phyloP scores from a whole-genome alignment of 495 filamentous ascomycete species.

The Neurospora sublineolata region DNA sequence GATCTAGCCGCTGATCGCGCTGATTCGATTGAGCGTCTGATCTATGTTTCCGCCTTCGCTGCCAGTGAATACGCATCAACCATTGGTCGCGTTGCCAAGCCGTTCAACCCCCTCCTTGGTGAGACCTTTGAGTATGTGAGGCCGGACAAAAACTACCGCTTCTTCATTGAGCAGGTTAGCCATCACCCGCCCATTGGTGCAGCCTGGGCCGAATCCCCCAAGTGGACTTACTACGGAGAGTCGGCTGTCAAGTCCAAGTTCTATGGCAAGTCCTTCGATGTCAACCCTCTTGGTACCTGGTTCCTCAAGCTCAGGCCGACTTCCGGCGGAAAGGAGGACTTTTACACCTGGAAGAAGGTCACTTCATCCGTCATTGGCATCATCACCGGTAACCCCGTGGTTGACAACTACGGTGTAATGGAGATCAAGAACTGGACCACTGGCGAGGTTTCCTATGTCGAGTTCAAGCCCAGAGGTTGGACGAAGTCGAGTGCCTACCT shows the following conservation, averaged over 20 bases:
- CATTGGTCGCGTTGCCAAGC: constrained; percentile 91
- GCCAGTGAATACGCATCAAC: constrained; percentile 95
- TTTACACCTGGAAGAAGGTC: constrained; percentile 99
- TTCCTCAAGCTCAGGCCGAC: constrained; percentile 78
- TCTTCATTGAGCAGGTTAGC: constrained; percentile 97
- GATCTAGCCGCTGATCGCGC: constrained; percentile 76
- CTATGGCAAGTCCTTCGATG: constrained; percentile 93
- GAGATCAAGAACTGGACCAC: constrained; percentile 95
- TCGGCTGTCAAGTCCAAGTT: constrained; percentile 96
- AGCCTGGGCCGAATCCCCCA: constrained; percentile 82
- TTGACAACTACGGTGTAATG: constrained; percentile 98
- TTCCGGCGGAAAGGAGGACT: constrained; percentile 64
- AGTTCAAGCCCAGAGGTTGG: constrained; percentile 95
- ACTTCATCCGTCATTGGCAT: constrained; percentile 96
- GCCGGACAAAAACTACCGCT: constrained; percentile 93
- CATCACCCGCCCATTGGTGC: constrained; percentile 95
- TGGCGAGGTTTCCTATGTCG: constrained; percentile 76
- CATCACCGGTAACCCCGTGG: constrained; percentile 88
- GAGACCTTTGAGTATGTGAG: constrained; percentile 95
- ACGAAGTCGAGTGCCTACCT: constrained; percentile 83
- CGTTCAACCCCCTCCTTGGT: constrained; percentile 91
- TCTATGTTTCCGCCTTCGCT: constrained; percentile 95
- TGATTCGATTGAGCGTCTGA: constrained; percentile 81
- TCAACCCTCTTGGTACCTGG: constrained; percentile 94
- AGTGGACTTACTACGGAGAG: constrained; percentile 97